Evolutionary conservation across 2,329 filamentous ascomycete genomes (phyloP).

Genomic region (Cordyceps cateniannulata): DNA sequence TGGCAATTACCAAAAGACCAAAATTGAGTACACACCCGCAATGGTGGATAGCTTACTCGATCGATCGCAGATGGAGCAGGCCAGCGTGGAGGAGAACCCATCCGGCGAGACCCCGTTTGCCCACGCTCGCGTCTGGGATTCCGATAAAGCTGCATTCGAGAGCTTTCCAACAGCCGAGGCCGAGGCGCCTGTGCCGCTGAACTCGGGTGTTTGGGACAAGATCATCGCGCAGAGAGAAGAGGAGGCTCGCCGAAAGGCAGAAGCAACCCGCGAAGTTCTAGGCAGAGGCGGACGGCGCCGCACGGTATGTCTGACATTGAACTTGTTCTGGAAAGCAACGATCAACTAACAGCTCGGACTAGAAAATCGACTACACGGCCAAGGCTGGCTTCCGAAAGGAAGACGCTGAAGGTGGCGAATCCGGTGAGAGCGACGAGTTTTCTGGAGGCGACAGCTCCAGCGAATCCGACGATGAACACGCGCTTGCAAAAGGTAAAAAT

Average conservation of each 20-base stretch:
- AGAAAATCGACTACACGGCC: constrained; percentile 30
- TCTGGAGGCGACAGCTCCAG: not conserved
- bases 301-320: constrained; percentile 21
- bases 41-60: constrained; percentile 91
- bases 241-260: constrained; percentile 66
- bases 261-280: constrained; percentile 63
- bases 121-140: constrained; percentile 87
- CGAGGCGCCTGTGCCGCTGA: constrained; percentile 48
- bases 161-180: constrained; percentile 51
- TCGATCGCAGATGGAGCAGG: constrained; percentile 72
- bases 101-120: constrained; percentile 76
- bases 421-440: constrained; percentile 5
- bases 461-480: constrained; percentile 17
- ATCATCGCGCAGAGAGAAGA: constrained; percentile 80
- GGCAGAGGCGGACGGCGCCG: constrained; percentile 78
- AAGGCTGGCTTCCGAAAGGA: not conserved
- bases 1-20: constrained; percentile 60
- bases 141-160: constrained; percentile 63
- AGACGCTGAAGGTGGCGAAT: not conserved
- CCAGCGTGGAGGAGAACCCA: constrained; percentile 53
- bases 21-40: constrained; percentile 74
- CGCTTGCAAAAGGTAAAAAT: constrained; percentile 29
- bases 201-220: constrained; percentile 76
- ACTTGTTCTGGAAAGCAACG: not conserved
- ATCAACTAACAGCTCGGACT: not conserved